Evolutionary conservation across 176 grass and related monocot genomes (phyloP).

Genomic region (Oryza officinalis): DNA sequence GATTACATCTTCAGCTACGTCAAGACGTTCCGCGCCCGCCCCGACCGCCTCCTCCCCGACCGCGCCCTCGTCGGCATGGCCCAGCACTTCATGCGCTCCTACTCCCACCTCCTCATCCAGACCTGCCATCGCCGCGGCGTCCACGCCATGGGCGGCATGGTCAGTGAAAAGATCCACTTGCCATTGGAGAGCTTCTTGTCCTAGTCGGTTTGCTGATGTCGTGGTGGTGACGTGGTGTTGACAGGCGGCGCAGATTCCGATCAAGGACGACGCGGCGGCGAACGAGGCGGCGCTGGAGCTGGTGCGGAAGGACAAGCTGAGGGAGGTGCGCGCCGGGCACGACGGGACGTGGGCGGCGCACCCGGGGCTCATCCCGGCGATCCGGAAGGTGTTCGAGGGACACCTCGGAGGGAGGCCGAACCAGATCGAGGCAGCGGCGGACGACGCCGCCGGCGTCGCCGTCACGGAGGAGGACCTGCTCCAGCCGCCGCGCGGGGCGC

Average conservation of each 20-base stretch:
- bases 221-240: slow-evolving; percentile 24
- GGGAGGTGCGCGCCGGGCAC: slow-evolving; percentile 80
- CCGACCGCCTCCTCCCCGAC: slow-evolving; percentile 88
- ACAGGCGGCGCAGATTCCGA: slow-evolving; percentile 94
- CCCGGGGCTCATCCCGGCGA: slow-evolving; percentile 88
- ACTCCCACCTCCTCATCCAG: slow-evolving; percentile 89
- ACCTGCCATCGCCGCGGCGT: slow-evolving; percentile 88
- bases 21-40: slow-evolving; percentile 84
- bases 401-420: slow-evolving; percentile 64
- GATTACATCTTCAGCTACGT: slow-evolving; percentile 99
- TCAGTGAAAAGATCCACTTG: not conserved
- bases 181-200: too few species aligned
- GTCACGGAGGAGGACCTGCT: slow-evolving; percentile 75
- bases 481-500: slow-evolving; percentile 54
- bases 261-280: slow-evolving; percentile 71
- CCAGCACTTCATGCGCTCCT: slow-evolving; percentile 98
- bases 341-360: slow-evolving; percentile 98
- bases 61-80: slow-evolving; percentile 87
- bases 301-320: slow-evolving; percentile 83
- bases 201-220: not conserved
- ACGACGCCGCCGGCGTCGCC: slow-evolving; percentile 8
- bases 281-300: slow-evolving; percentile 87
- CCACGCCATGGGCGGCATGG: slow-evolving; percentile 99
- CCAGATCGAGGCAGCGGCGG: slow-evolving; percentile 54
- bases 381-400: slow-evolving; percentile 65